Conservation (phyloP, 495 filamentous ascomycete genomes). For the Choiromyces venosus region DNA sequence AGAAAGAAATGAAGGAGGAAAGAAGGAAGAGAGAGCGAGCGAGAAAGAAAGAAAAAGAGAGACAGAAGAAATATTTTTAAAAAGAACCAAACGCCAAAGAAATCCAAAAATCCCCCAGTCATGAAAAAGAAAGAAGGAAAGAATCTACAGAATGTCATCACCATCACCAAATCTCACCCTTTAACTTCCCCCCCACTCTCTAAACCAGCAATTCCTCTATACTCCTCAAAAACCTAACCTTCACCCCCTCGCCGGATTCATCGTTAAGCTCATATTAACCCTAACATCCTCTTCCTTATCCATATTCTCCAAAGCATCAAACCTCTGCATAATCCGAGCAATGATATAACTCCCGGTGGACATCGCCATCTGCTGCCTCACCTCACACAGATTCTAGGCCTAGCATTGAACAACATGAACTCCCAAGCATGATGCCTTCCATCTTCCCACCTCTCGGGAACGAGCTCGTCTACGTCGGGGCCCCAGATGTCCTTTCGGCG, state of each 20-base stretch:
- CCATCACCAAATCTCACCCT: background rate
- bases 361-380: constrained; percentile 61
- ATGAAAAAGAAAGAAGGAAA: background rate
- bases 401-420: constrained; percentile 56
- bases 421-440: constrained; percentile 17
- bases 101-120: background rate
- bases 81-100: background rate
- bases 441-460: constrained; percentile 43
- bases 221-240: constrained; percentile 24
- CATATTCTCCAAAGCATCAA: constrained; percentile 48
- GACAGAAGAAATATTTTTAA: background rate
- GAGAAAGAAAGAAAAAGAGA: too few relatives aligned
- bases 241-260: constrained; percentile 18
- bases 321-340: constrained; percentile 64
- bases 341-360: constrained; percentile 71
- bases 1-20: too few relatives aligned
- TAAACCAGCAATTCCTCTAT: background rate
- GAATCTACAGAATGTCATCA: background rate
- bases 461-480: constrained; percentile 43
- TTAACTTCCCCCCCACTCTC: background rate
- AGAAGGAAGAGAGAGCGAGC: background rate
- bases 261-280: constrained; percentile 41
- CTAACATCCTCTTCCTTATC: constrained; percentile 33
- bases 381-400: constrained; percentile 57
- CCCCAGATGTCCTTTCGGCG: constrained; percentile 43